phyloP scores from a whole-genome alignment of 73 alveolate species.

The Symbiodinium natans region DNA sequence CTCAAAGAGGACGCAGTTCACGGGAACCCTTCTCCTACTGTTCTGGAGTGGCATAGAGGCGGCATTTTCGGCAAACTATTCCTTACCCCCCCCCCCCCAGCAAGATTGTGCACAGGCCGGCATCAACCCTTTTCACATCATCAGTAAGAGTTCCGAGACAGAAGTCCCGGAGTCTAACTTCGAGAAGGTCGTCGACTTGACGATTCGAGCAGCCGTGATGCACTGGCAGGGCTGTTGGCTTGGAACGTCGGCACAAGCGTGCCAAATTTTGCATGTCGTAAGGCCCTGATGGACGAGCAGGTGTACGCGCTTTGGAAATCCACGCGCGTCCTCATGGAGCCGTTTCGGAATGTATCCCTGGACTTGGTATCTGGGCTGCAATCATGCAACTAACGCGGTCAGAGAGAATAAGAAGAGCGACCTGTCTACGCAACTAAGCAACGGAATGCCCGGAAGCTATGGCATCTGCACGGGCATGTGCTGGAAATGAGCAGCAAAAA shows the following conservation, averaged over 20 bases:
- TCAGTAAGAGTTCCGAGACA: too few species aligned
- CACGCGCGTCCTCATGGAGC: background rate
- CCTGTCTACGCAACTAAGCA: background rate
- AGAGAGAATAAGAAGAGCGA: background rate
- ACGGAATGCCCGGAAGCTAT: background rate
- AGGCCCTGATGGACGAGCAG: background rate
- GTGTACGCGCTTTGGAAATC: background rate
- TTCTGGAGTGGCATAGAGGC: background rate
- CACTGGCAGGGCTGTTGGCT: too few species aligned
- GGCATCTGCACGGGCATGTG: too few species aligned
- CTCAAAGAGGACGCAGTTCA: background rate
- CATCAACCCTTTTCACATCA: too few species aligned
- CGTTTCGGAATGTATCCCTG: background rate
- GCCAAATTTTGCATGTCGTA: too few species aligned
- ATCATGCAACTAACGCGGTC: background rate
- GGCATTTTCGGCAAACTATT: too few species aligned
- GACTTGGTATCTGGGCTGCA: background rate
- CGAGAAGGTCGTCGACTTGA: background rate
- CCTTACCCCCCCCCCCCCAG: too few species aligned
- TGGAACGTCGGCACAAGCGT: too few species aligned
- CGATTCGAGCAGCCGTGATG: too few species aligned
- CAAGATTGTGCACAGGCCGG: too few species aligned
- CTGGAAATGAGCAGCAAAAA: too few species aligned
- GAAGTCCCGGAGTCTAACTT: background rate
- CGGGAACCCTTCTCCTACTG: background rate